phyloP scores from a whole-genome alignment of 306 rosid genomes.

The Acacia crassicarpa region DNA sequence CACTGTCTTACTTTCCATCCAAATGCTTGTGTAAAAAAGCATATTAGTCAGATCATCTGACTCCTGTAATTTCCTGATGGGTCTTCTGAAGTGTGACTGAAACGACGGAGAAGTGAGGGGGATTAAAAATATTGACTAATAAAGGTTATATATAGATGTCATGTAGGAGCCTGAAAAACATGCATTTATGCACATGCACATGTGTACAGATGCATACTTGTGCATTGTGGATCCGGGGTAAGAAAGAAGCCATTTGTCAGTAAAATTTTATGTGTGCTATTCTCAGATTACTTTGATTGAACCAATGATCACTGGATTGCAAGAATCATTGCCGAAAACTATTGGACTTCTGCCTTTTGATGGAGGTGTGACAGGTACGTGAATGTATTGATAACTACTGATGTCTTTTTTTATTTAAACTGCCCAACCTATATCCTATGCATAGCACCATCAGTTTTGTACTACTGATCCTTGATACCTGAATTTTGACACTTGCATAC shows the following conservation, averaged over 20 bases:
- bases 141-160: neutral
- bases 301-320: constrained; percentile 88
- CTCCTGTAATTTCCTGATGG: neutral
- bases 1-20: neutral
- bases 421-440: neutral
- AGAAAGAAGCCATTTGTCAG: constrained; percentile 9
- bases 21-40: neutral
- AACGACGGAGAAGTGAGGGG: neutral
- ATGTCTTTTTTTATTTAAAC: neutral
- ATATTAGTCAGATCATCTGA: neutral
- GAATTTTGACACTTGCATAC: neutral
- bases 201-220: constrained; percentile 11
- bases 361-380: constrained; percentile 88
- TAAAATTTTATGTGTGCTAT: constrained; percentile 25
- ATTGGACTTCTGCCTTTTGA: constrained; percentile 96
- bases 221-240: neutral
- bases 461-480: neutral
- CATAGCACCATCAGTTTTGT: neutral
- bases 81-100: neutral
- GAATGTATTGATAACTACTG: constrained; percentile 26
- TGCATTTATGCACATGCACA: constrained; percentile 1
- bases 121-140: neutral
- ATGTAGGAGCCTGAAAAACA: neutral
- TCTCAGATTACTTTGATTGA: constrained; percentile 83
- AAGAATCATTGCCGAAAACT: constrained; percentile 93